Conservation (phyloP, 495 filamentous ascomycete genomes). For the Talaromyces liani region DNA sequence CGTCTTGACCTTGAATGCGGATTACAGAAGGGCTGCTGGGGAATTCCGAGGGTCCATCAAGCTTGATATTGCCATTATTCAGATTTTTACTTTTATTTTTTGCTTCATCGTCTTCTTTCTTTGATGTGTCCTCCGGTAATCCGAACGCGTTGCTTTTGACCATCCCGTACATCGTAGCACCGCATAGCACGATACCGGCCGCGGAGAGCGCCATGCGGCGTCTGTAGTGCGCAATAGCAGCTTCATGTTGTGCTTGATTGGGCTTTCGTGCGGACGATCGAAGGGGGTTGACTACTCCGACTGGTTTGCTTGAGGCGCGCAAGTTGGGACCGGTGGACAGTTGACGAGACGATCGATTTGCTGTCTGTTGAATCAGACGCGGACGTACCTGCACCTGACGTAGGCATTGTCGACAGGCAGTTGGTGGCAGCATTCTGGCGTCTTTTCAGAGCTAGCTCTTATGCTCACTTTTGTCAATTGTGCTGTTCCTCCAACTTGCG, state of each 20-base stretch:
- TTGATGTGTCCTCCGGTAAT: slow-evolving; percentile 13
- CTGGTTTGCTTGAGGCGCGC: slow-evolving; percentile 13
- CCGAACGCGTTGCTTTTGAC: slow-evolving; percentile 35
- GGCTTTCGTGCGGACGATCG: slow-evolving; percentile 9
- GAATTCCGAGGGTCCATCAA: slow-evolving; percentile 36
- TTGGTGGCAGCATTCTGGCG: not conserved
- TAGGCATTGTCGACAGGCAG: slow-evolving; percentile 25
- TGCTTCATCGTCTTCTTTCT: slow-evolving; percentile 6
- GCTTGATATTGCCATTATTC: slow-evolving; percentile 17
- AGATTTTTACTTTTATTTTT: slow-evolving; percentile 6
- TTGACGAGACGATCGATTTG: slow-evolving; percentile 13
- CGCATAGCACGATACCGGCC: slow-evolving; percentile 28
- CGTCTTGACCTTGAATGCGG: slow-evolving; percentile 44
- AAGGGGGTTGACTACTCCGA: slow-evolving; percentile 10
- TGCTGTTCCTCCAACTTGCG: not conserved
- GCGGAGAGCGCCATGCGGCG: slow-evolving; percentile 29
- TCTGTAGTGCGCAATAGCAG: slow-evolving; percentile 15
- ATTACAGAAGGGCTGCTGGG: slow-evolving; percentile 30
- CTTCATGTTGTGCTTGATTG: slow-evolving; percentile 15
- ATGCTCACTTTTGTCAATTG: not conserved
- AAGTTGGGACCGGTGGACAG: slow-evolving; percentile 22
- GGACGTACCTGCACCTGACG: slow-evolving; percentile 5
- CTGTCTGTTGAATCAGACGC: not conserved
- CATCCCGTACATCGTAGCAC: slow-evolving; percentile 29
- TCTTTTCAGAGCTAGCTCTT: not conserved